Base-by-base conservation (phyloP, 768 basidiomycete genomes). In the Pleurotus salmoneostramineus region DNA sequence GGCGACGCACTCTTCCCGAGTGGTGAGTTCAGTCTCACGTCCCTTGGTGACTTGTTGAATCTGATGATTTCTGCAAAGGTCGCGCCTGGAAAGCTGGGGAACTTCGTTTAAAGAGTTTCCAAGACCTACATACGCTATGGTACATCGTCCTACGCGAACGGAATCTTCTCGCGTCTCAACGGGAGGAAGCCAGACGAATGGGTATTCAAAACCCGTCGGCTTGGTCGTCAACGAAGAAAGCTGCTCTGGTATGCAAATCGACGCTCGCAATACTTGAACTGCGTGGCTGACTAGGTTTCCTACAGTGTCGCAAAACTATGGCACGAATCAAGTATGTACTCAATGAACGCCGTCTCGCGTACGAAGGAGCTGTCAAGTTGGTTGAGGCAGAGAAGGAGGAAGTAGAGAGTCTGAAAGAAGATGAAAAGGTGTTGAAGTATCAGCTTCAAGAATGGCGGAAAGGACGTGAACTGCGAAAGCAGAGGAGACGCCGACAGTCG, bases 71-170 rank as follows among this genome's bases (percentile, higher is more conserved):
- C n/a, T 10, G 60, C 58, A n/a, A 66, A 95, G 96, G 95, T 42
- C 84, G 96, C 54, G 77, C 91, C 27, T 98, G 95, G 95, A 80
- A 74, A 55, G 88, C 94, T 5, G 78, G 83, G 7, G 97, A 98
- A 66, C 79, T 99, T 47, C 82, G 97, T 37, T 77, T 88, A 55
- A 98, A 98, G 72, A 91, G 85, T 61, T 98, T 98, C 77, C 82
- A 84, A 59, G 95, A 98, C 68, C 75, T 99, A 61, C 97, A 99
- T 71, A 90, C 87, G 6, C 78, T 99, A 37, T 99, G 97, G 96
- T 98, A 96, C 69, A 79, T 98, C 49, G 75, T 93, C 27, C 66
- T 94, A 47, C 80, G 93, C 62, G 97, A 99, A 71, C 83, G 91
- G 3, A 99, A 98, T 72, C 76, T 96, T 31, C 78, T 98, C 57